Conservation (phyloP, 2,329 filamentous ascomycete species). For the Cladophialophora chaetospira region DNA sequence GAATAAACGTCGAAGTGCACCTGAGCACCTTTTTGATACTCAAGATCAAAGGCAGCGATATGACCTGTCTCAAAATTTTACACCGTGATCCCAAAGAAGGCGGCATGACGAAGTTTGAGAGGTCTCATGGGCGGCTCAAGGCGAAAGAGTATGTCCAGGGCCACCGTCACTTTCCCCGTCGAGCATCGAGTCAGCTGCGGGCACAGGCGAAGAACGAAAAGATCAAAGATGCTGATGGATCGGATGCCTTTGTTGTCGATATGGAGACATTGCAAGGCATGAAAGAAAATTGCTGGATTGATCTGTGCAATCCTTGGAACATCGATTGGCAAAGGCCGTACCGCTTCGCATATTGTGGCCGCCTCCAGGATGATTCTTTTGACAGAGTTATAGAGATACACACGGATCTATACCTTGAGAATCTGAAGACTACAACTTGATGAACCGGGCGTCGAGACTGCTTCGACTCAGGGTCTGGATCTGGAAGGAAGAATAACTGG, state of each 20-base stretch:
- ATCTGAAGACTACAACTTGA: no score
- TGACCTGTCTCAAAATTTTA: not conserved
- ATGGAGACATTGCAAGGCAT: not conserved
- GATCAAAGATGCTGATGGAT: not conserved
- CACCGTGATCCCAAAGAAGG: not conserved
- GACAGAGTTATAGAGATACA: not conserved
- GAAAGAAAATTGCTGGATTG: not conserved
- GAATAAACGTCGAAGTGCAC: not conserved
- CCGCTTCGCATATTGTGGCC: not conserved
- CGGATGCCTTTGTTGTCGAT: not conserved
- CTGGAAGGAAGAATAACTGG: no score
- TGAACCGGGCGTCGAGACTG: no score
- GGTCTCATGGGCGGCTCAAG: not conserved
- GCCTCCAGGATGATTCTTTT: not conserved
- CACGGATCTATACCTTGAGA: no score
- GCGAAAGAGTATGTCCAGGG: not conserved
- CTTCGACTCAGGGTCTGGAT: no score
- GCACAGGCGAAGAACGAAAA: not conserved
- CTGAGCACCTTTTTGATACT: not conserved
- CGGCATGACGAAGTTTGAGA: not conserved
- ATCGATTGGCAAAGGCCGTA: not conserved
- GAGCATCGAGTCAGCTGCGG: not conserved
- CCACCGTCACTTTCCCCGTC: not conserved
- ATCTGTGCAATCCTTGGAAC: not conserved
- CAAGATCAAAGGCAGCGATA: not conserved